A percentile compares a stretch with the other conserved stretches of the same genome.
Evolutionary conservation across 805 yeast genomes (phyloP).

Genomic region (Danielozyma ontarioensis): DNA sequence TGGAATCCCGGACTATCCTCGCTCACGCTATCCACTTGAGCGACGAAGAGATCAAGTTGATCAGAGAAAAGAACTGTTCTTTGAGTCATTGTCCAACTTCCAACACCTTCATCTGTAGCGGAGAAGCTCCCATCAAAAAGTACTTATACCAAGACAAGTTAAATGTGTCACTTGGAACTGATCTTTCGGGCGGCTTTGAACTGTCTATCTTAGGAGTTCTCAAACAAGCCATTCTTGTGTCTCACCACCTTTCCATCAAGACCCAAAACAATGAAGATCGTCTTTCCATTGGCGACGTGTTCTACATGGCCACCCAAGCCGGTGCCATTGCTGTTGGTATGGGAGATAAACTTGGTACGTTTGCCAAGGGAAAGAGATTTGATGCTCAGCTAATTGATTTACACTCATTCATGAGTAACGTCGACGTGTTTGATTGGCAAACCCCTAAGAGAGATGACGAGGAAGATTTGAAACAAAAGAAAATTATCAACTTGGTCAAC

Average conservation of each 20-base stretch:
- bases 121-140: conserved; percentile 74
- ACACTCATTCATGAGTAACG: conserved; percentile 44
- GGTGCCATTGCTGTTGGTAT: conserved; percentile 77
- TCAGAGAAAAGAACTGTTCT: conserved; percentile 56
- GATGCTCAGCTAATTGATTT: conserved; percentile 80
- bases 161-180: conserved; percentile 65
- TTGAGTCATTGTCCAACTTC: conserved; percentile 93
- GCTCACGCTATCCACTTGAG: conserved; percentile 86
- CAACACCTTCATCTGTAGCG: conserved; percentile 82
- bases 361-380: conserved; percentile 72
- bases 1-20: conserved; percentile 63
- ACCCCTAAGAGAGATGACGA: conserved; percentile 25
- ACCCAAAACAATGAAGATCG: conserved; percentile 37
- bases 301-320: conserved; percentile 81
- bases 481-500: conserved; percentile 56
- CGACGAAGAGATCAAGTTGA: conserved; percentile 55
- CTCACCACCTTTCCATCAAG: conserved; percentile 35
- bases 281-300: conserved; percentile 62
- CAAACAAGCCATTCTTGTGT: conserved; percentile 30
- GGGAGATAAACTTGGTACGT: conserved; percentile 57
- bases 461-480: conserved; percentile 10
- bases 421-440: conserved; percentile 78
- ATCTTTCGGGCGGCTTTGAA: conserved; percentile 39
- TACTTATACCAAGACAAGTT: conserved; percentile 59
- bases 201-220: conserved; percentile 33